Conservation (phyloP, 2,329 filamentous ascomycete genomes). For the Arthrobotrys entomopaga region DNA sequence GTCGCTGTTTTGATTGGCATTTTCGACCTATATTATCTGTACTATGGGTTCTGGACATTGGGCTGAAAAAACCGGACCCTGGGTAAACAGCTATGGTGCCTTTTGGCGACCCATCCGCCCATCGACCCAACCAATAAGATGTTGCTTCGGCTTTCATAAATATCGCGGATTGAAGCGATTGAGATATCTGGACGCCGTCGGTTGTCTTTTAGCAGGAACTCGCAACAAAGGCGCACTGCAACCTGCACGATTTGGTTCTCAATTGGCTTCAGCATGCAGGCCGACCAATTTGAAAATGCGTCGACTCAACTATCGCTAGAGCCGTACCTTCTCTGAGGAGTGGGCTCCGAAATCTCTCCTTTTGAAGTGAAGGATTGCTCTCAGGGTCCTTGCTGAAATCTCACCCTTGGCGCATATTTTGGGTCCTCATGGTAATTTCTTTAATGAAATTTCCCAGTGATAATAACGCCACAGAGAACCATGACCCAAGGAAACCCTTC, state of each 20-base stretch:
- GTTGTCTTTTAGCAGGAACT: constrained; percentile 14
- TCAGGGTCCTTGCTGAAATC: constrained; percentile 12
- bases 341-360: too few relatives aligned
- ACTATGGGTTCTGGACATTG: constrained; percentile 12
- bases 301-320: neutral
- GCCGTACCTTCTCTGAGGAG: neutral
- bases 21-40: too few relatives aligned
- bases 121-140: constrained; percentile 19
- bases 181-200: constrained; percentile 1
- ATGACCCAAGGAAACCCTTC: constrained; percentile 11
- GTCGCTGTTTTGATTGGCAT: too few relatives aligned
- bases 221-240: constrained; percentile 17
- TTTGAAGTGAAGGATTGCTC: neutral
- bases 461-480: constrained; percentile 17
- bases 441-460: constrained; percentile 33
- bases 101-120: neutral
- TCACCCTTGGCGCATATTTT: constrained; percentile 8
- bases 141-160: neutral
- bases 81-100: neutral
- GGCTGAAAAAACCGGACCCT: constrained; percentile 19
- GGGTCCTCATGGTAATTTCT: constrained; percentile 30
- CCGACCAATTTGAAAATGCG: neutral
- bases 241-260: constrained; percentile 19
- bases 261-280: neutral
- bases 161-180: too few relatives aligned